Evolutionary conservation across 225 moss, liverwort and hornwort species (phyloP), one percentile per base, ranked within the genome.

Genomic region (Thuidium tamariscinum): DNA sequence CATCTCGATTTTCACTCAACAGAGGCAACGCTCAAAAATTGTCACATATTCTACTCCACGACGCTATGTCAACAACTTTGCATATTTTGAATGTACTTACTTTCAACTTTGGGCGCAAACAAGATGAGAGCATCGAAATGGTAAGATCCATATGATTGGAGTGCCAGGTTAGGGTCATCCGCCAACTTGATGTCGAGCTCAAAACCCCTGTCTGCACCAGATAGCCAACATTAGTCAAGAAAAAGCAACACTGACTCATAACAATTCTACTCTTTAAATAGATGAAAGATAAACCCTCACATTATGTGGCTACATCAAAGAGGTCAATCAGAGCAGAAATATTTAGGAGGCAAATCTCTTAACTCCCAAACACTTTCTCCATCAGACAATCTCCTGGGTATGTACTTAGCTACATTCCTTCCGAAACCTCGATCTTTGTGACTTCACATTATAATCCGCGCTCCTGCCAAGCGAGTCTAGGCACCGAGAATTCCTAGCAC

Each of bases 91-190:
- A 34, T 74, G 48, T 61, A 75, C 93, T 75, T 89, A 95, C 94
- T 92, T 93, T 98, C 98, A 52, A 92, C 89, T 49, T 95, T 94
- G 13, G 98, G 98, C 34, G 98, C 98, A 84, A 98, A 98, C 88
- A 98, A 92, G 82, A 98, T 87, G 75, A 98, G 97, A 36, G 95
- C 96, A 90, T 98, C 98, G 77, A 96, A 98, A 56, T 94, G 90
- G 78, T 95, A 98, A 82, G 92, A 92, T 82, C 98, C 97, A 87
- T 97, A 95, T 62, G 91, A 89, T 90, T 98, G 95, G 51, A 98
- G 89, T 36, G 95, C 93, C 79, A 97, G 83, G 65, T 90, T 94
- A 32, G 95, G 88, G 73, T 98, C 98, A 76, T 96, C 94, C 30
- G 97, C 95, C 73, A 98, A 89, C 84, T 96, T 96, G 90, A 97